Evolutionary conservation across 1,284 basidiomycete genomes (phyloP), one percentile per base, ranked within the genome.

Genomic region (Sanguinoderma infundibulare): DNA sequence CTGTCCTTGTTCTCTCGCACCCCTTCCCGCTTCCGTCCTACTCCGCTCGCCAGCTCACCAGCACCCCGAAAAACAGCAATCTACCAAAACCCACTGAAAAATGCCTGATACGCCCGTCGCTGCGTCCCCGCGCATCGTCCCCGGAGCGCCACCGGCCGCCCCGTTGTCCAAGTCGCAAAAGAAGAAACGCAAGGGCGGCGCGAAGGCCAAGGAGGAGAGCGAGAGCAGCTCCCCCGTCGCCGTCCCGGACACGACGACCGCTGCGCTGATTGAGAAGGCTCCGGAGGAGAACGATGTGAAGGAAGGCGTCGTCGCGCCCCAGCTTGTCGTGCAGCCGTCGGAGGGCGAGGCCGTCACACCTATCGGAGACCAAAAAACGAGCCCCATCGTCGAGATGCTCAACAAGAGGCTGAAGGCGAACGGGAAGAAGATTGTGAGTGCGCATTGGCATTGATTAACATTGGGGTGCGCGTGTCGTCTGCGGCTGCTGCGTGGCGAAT

Each of bases 391-490:
- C 55, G 92, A 95, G 51, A 81, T 95, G 65, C 77, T 95, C 59
- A 81, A 83, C 69, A 95, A 94, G 77, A 83, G 93, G 50, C 76
- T 92, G 69, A 91, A 91, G 67, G 80, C 83, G 40, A 81, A 92
- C 34, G 83, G 81, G 61, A 95, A 95, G 81, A 96, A 95, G 79
- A 91, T 94, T 64, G 94, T 93, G 73, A 69, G 90, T 84, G 20
- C 22, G 44, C 14, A 26, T 66, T 6, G 28, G 17, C 10, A 28
- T 42, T 47, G 34, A 42, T 15, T 26, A n/a, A 26, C n/a, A 46
- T 46, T 15, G 15, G 22, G 47, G 40, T 51, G 32, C 57, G 35
- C 46, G 40, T 62, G 40, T 46, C 35, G 15, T 36, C 26, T 53
- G 51, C 40, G n/a, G n/a, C n/a, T 51, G 22, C 28, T 32, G 26